Conservation (phyloP, 1,139 yeast genomes). For the Candida sanyaensis region DNA sequence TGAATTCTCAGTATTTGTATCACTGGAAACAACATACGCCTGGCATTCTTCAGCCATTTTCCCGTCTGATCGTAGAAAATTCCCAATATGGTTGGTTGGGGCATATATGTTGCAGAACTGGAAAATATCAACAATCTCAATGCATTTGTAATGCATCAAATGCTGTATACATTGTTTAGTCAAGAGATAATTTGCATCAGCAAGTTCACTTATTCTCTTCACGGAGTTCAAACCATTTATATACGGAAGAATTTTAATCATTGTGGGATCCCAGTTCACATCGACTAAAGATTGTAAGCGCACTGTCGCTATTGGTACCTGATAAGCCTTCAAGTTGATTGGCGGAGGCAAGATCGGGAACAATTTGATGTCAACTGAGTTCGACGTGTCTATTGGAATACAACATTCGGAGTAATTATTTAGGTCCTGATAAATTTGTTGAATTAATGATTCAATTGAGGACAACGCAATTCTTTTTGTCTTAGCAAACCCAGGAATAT, state of each 20-base stretch:
- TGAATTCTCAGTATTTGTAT: constrained; percentile 12
- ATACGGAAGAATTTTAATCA: constrained; percentile 82
- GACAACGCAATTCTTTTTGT: constrained; percentile 49
- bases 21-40: constrained; percentile 59
- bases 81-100: constrained; percentile 75
- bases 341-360: constrained; percentile 90
- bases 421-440: constrained; percentile 88
- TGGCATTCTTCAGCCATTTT: constrained; percentile 82
- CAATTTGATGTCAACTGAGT: constrained; percentile 86
- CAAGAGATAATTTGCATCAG: constrained; percentile 77
- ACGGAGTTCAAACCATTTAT: constrained; percentile 89
- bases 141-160: constrained; percentile 84
- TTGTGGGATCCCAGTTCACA: constrained; percentile 96
- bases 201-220: constrained; percentile 70
- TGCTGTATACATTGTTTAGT: constrained; percentile 91
- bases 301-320: constrained; percentile 89
- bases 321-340: constrained; percentile 66
- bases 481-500: constrained; percentile 44
- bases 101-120: constrained; percentile 90
- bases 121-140: constrained; percentile 80
- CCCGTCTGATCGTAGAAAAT: constrained; percentile 61
- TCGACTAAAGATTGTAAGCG: constrained; percentile 71
- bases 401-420: constrained; percentile 95
- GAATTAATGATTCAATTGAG: constrained; percentile 77
- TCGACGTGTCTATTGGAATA: constrained; percentile 88